phyloP scores from a whole-genome alignment of 2,329 filamentous ascomycete species.

The Aspergillus neoniger region DNA sequence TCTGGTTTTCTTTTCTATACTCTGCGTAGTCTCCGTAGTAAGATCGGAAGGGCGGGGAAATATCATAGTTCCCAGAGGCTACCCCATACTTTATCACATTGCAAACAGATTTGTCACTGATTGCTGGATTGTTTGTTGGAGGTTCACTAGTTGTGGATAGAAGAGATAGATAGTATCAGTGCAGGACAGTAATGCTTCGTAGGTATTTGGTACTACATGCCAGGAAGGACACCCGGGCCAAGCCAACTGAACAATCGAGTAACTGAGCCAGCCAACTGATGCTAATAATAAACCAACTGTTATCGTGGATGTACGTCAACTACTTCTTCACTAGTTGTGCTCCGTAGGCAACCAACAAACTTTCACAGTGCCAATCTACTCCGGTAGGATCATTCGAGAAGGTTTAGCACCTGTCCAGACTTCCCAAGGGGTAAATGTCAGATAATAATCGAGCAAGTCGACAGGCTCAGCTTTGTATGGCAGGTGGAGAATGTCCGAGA shows the following conservation, averaged over 20 bases:
- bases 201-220: background rate
- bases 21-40: too few species aligned
- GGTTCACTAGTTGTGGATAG: background rate
- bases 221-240: background rate
- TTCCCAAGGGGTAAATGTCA: background rate
- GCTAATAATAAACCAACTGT: conserved; percentile 2
- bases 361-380: background rate
- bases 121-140: background rate
- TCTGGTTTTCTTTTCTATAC: too few species aligned
- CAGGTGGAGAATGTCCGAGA: conserved; percentile 4
- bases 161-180: background rate
- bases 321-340: too few species aligned
- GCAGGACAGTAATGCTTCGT: too few species aligned
- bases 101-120: background rate
- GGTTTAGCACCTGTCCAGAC: background rate
- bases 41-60: background rate
- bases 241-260: background rate
- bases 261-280: background rate
- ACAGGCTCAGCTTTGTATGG: conserved; percentile 4
- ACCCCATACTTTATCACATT: background rate
- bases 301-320: too few species aligned
- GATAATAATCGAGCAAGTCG: background rate
- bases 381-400: background rate
- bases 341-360: background rate
- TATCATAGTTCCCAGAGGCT: background rate